A percentile compares a stretch with the other conserved stretches of the same genome.
These are phyloP conservation scores for Cenococcum geophilum DNA, from an alignment of 495 filamentous ascomycete genomes.

Conservation along the genomic window DNA sequence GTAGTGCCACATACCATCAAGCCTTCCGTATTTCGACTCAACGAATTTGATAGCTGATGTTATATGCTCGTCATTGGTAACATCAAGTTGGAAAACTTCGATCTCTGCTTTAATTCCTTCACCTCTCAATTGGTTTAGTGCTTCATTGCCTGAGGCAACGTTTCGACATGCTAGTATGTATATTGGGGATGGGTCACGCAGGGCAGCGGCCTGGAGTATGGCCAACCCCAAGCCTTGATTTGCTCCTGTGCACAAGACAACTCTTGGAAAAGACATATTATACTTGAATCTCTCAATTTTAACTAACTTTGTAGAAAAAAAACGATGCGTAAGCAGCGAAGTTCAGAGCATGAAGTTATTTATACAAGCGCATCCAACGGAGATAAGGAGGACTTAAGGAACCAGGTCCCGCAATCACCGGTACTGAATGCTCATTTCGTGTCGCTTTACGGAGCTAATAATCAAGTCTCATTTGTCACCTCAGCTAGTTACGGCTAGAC, in stretches of 20 bases:
- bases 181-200: not conserved
- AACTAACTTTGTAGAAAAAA: not conserved
- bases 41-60: not conserved
- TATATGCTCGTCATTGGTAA: constrained; percentile 4
- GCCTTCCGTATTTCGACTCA: not conserved
- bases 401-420: too few relatives aligned
- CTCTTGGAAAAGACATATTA: not conserved
- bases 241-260: constrained; percentile 7
- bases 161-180: constrained; percentile 9
- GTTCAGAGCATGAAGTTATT: not conserved
- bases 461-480: too few relatives aligned
- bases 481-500: too few relatives aligned
- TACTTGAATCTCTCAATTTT: not conserved
- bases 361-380: too few relatives aligned
- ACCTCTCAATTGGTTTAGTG: constrained; percentile 2
- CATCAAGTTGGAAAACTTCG: constrained; percentile 7
- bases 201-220: constrained; percentile 3
- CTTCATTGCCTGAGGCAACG: not conserved
- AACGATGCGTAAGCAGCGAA: too few relatives aligned
- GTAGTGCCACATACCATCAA: not conserved
- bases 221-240: constrained; percentile 5
- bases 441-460: too few relatives aligned
- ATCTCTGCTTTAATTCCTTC: constrained; percentile 20
- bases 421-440: too few relatives aligned
- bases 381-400: too few relatives aligned